Conservation (phyloP, 2,329 filamentous ascomycete genomes). For the Penicillium vulpinum region DNA sequence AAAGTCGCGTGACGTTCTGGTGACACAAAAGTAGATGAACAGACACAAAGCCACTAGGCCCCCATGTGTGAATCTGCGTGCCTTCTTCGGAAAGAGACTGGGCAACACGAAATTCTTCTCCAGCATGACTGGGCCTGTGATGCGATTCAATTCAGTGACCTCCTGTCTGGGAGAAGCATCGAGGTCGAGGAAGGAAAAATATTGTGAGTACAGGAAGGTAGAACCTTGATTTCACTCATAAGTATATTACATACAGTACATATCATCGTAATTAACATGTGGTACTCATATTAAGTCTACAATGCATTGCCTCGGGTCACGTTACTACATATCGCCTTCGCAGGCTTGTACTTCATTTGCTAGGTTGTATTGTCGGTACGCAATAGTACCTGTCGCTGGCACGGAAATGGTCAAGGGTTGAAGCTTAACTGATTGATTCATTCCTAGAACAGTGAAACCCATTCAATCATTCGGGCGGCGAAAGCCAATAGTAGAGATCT, state of each 20-base stretch:
- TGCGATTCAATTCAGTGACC: not conserved
- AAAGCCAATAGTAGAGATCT: not conserved
- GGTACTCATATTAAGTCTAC: not conserved
- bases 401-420: not conserved
- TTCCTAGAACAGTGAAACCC: not conserved
- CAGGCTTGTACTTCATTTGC: not conserved
- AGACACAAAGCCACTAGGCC: conserved; percentile 3
- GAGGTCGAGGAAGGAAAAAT: conserved; percentile 49
- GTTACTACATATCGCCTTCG: not conserved
- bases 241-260: not conserved
- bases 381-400: not conserved
- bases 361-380: not conserved
- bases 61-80: conserved; percentile 8
- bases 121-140: conserved; percentile 4
- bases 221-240: not conserved
- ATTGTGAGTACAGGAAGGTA: not conserved
- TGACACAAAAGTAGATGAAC: conserved; percentile 3
- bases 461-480: not conserved
- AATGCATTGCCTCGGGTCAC: not conserved
- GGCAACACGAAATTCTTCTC: conserved; percentile 2
- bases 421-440: not conserved
- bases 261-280: conserved; percentile 4
- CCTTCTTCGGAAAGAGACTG: conserved; percentile 5
- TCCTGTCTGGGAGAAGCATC: conserved; percentile 54
- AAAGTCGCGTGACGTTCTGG: not conserved